A percentile compares a stretch with the other conserved stretches of the same genome.
Conservation (phyloP, 148 eudicot genomes). For the Rhododendron williamsianum region DNA sequence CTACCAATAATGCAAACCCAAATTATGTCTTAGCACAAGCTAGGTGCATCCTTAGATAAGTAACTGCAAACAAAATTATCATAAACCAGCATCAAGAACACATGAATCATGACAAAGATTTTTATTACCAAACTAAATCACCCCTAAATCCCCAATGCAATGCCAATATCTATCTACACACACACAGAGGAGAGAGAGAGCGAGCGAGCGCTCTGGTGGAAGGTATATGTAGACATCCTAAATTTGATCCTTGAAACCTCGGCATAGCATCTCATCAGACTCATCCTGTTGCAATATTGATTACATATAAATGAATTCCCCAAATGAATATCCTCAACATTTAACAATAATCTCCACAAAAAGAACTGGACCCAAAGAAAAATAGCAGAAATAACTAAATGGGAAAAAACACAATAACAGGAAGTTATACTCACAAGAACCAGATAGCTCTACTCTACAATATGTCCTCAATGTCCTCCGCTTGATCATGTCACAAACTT, state of each 20-base stretch:
- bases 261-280: constrained; percentile 53
- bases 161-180: no score
- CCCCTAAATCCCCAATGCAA: no score
- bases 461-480: constrained; percentile 69
- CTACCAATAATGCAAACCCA: no score
- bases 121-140: no score
- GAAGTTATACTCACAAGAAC: constrained; percentile 56
- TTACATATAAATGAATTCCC: background rate
- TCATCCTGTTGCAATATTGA: constrained; percentile 51
- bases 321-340: background rate
- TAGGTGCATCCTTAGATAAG: no score
- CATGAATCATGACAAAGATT: no score
- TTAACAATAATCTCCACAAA: background rate
- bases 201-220: no score
- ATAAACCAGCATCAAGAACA: no score
- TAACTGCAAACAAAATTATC: no score
- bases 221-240: constrained; percentile 66
- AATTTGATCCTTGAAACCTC: constrained; percentile 96
- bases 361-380: background rate
- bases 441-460: constrained; percentile 41
- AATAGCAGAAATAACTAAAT: background rate
- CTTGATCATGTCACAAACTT: constrained; percentile 96
- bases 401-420: background rate
- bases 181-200: no score
- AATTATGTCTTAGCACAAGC: no score